These are phyloP conservation scores for Beauveria pseudobassiana DNA, from an alignment of 2,329 filamentous ascomycete genomes.

Conservation along the genomic window DNA sequence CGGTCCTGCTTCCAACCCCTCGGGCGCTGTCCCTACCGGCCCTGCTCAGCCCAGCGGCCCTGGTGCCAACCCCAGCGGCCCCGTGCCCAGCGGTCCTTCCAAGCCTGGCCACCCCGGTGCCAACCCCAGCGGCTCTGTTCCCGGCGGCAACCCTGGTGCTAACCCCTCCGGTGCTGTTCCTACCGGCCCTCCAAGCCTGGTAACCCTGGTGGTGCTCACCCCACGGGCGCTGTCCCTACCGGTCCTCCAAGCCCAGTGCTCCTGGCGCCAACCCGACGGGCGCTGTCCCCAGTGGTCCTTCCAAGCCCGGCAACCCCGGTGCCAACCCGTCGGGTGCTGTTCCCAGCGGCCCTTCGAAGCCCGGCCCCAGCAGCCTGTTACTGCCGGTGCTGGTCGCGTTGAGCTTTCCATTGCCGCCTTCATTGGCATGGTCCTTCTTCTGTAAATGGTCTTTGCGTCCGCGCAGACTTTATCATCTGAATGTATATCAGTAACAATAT, in stretches of 20 bases:
- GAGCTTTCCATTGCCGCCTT: neutral
- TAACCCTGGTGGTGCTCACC: neutral
- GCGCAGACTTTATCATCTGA: neutral
- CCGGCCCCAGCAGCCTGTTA: neutral
- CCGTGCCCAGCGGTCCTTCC: neutral
- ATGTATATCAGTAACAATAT: neutral
- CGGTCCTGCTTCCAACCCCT: neutral
- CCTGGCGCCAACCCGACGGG: neutral
- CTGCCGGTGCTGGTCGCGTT: neutral
- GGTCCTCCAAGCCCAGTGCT: neutral
- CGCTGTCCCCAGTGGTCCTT: neutral
- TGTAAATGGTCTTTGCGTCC: constrained; percentile 4
- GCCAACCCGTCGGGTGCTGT: neutral
- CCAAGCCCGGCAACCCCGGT: neutral
- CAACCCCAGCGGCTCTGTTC: neutral
- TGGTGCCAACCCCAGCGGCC: neutral
- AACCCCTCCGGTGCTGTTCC: neutral
- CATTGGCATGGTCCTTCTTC: constrained; percentile 1
- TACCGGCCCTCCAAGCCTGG: neutral
- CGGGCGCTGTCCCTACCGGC: neutral
- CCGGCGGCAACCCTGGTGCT: neutral
- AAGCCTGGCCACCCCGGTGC: neutral
- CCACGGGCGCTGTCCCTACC: neutral
- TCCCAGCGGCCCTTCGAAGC: neutral
- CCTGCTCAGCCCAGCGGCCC: neutral